Evolutionary conservation across 495 filamentous ascomycete species (phyloP), one percentile per base, ranked within the genome.

Genomic region (Neurospora sp.): DNA sequence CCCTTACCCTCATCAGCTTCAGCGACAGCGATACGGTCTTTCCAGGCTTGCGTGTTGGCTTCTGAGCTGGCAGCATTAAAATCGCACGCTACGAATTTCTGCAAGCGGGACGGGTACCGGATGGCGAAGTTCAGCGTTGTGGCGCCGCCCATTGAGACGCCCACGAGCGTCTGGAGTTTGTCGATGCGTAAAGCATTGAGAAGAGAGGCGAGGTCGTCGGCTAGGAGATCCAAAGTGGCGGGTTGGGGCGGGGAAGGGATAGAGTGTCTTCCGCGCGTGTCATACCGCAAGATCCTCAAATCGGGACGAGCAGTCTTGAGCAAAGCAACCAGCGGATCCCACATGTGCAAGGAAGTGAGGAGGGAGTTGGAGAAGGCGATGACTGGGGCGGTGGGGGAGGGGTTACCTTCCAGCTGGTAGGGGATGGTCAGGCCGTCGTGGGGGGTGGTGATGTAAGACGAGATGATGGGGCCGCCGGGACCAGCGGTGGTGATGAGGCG

Each of bases 311-410:
- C n/a, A n/a, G n/a, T n/a, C n/a, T n/a, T n/a, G n/a, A n/a, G n/a
- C n/a, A n/a, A n/a, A n/a, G n/a, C n/a, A n/a, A n/a, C 81, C 76
- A 94, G 90, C 19, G 83, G 83, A 76, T 94, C 90, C 93, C 93
- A 96, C 85, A 96, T 94, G 81, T 85, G 85, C 76, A 88, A 85
- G 13, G 88, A 86, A 5, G 90, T 90, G 0, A 96, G 88, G 70
- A 96, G 90, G 6, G 90, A 92, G 84, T 94, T 94, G 80, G 85
- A 86, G 72, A 93, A 89, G 40, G 92, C 88, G 38, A 96, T 86
- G 0, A 90, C 86, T 0, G 92, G 92, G 1, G 91, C 90, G 15
- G 85, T 75, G 0, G 89, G 88, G 72, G 90, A 85, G 11, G 88
- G 81, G 79, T 86, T 90, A 39, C 93, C 92, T 78, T 93, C 91